A percentile compares a stretch with the other conserved stretches of the same genome.
Conservation (phyloP, 2,329 filamentous ascomycete genomes). For the Aspergillus tubingensis region DNA sequence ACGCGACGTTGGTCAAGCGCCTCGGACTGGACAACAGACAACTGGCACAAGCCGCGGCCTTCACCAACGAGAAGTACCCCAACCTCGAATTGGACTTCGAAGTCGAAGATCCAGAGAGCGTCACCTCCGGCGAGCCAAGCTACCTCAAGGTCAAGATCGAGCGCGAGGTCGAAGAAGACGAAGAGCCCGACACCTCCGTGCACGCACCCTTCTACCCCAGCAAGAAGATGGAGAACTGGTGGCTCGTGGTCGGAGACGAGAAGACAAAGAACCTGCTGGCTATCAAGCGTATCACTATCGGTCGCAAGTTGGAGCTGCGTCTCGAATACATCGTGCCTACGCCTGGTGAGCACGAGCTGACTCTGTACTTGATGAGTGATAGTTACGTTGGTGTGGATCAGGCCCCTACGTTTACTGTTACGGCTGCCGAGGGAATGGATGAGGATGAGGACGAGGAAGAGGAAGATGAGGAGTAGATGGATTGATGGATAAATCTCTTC, state of each 20-base stretch:
- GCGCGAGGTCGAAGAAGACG: conserved; percentile 73
- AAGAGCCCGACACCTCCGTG: conserved; percentile 77
- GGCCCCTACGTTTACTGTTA: conserved; percentile 83
- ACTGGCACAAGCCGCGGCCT: conserved; percentile 83
- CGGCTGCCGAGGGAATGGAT: conserved; percentile 89
- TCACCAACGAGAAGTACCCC: conserved; percentile 95
- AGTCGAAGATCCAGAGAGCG: conserved; percentile 75
- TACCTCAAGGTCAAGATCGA: conserved; percentile 83
- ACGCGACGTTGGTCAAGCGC: conserved; percentile 72
- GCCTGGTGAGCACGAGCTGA: conserved; percentile 81
- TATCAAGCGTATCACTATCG: conserved; percentile 92
- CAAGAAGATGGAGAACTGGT: conserved; percentile 97
- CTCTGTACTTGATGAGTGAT: conserved; percentile 94
- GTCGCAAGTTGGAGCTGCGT: conserved; percentile 71
- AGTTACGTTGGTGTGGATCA: conserved; percentile 97
- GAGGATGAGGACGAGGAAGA: conserved; percentile 87
- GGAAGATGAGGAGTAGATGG: conserved; percentile 56
- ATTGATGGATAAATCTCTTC: background rate
- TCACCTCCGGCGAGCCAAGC: conserved; percentile 77
- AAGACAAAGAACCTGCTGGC: conserved; percentile 82
- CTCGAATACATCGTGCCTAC: conserved; percentile 89
- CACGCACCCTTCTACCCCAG: conserved; percentile 93
- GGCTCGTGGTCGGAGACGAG: conserved; percentile 94
- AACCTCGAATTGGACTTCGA: conserved; percentile 91
- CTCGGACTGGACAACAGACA: conserved; percentile 80